Base-by-base conservation (phyloP, 495 filamentous ascomycete genomes). In the Xylaria curta region DNA sequence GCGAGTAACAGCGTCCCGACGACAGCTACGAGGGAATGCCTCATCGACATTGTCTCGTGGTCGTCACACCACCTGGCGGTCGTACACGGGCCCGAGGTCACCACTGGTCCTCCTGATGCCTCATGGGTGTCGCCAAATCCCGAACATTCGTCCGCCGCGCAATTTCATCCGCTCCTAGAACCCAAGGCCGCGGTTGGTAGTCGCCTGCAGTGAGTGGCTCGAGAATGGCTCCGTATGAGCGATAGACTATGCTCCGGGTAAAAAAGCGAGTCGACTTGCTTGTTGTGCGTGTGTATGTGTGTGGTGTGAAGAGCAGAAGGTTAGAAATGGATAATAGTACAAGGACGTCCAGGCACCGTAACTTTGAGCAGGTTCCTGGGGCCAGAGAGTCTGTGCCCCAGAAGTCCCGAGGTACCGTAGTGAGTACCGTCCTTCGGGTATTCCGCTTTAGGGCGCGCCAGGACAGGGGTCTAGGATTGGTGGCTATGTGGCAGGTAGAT, bases 1-100 rank as follows among this genome's bases (percentile, higher is more conserved):
- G 76, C 74, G 73, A 79, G 74, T 51, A 66, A 51, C 62, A 84
- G 75, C 74, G 83, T 80, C 79, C 77, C 81, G 73, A 83, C 74
- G 74, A 81, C 75, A 71, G 68, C 72, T 69, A 77, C 76, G 77
- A 80, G 46, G 42, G 71, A 46, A 70, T 74, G 72, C 61, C 72
- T 67, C 73, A 69, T 71, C 74, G 74, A 79, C 77, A 79, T 79
- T 74, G 74, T 79, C 71, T 65, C 62, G 69, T 47, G 62, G 60
- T 70, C 68, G 70, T 76, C 73, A 69, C 73, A 76, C 71, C 77
- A 73, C 73, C 72, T 64, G 46, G 58, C 49, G 70, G 72, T 76
- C 72, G 71, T 75, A 76, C 72, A 74, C 70, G 71, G 63, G 72
- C 77, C 74, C 71, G 68, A 76, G 74, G 76, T 79, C 74, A 79